A percentile compares a stretch with the other conserved stretches of the same genome.
These are phyloP conservation scores for Berberis vulgaris DNA, from an alignment of 164 flowering plant genomes.

Conservation along the genomic window DNA sequence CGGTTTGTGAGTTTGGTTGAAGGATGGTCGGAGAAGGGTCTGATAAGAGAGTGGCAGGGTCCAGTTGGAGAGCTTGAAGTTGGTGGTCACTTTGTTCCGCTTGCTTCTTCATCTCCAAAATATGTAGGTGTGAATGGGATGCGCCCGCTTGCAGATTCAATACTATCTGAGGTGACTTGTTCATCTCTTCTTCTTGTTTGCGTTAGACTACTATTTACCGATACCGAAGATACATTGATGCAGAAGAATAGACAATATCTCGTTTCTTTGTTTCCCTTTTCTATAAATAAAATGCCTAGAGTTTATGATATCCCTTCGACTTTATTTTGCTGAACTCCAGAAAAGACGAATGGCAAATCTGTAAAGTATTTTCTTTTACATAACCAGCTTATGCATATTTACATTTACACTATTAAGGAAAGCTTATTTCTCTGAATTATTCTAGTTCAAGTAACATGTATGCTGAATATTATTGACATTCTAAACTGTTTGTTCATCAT, in stretches of 20 bases:
- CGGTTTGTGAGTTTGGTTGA: conserved; percentile 61
- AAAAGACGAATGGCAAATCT: too few species aligned
- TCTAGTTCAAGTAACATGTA: too few species aligned
- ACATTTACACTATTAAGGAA: too few species aligned
- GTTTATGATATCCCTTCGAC: too few species aligned
- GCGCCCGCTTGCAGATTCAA: conserved; percentile 90
- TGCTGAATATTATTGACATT: too few species aligned
- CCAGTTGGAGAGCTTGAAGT: conserved; percentile 71
- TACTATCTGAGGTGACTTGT: conserved; percentile 51
- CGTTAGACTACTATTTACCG: neutral
- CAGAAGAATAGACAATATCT: neutral
- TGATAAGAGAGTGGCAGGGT: conserved; percentile 66
- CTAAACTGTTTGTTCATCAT: too few species aligned
- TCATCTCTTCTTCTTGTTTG: neutral
- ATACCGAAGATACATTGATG: neutral
- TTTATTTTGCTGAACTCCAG: too few species aligned
- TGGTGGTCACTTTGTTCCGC: conserved; percentile 57
- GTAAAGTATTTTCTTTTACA: too few species aligned
- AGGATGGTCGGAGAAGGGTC: conserved; percentile 62
- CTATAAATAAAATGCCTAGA: too few species aligned
- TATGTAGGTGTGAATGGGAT: conserved; percentile 78
- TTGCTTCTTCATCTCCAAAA: conserved; percentile 51
- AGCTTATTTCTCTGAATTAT: too few species aligned
- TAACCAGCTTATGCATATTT: too few species aligned
- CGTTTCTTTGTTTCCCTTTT: neutral